Base-by-base conservation (phyloP, 2,329 filamentous ascomycete species). In the Cercospora citrullina region DNA sequence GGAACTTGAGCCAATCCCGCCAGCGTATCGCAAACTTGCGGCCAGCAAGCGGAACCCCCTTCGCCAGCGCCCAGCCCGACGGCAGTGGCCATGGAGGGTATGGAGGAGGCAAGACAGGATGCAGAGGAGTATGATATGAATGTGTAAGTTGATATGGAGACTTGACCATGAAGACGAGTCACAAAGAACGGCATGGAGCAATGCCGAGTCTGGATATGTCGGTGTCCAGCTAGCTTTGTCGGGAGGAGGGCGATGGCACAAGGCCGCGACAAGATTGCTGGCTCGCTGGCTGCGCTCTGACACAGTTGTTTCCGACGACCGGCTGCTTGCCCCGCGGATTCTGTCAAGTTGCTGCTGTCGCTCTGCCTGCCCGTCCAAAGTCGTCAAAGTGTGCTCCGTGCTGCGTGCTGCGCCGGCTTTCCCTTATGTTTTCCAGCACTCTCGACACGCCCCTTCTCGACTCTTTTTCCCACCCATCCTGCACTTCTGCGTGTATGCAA, bases 401-500 rank as follows among this genome's bases (percentile, higher is more conserved):
- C 53, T 58, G 53, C 65, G 64, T 53, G 65, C 63, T 51, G 45
- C 63, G 55, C 61, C 58, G 67, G 60, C 67, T 30, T 26, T 69
- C 45, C 16, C 58, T 65, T 53, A 36, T 53, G 55, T 36, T 60
- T 33, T 28, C 36, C 53, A 33, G n/a, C 31, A 28, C 21, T 16
- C 58, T 60, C 31, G 42, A 28, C 58, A 63, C 64, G 58, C 26
- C 63, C 66, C 61, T 51, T 63, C 64, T 59, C 65, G 58, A 58
- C 66, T 69, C 65, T 60, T 58, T 58, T 60, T 63, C 55, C 61
- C 39, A 65, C 58, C 62, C 68, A 64, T 68, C 66, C 58, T 65
- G 36, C 63, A 21, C 31, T 39, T 55, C 61, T 39, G 31, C 48
- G 21, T 57, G n/a, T 14, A 39, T 36, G 48, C 26, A 33, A 30